These are phyloP conservation scores for Geranium incanum DNA, from an alignment of 441 rosid genomes.

Conservation along the genomic window DNA sequence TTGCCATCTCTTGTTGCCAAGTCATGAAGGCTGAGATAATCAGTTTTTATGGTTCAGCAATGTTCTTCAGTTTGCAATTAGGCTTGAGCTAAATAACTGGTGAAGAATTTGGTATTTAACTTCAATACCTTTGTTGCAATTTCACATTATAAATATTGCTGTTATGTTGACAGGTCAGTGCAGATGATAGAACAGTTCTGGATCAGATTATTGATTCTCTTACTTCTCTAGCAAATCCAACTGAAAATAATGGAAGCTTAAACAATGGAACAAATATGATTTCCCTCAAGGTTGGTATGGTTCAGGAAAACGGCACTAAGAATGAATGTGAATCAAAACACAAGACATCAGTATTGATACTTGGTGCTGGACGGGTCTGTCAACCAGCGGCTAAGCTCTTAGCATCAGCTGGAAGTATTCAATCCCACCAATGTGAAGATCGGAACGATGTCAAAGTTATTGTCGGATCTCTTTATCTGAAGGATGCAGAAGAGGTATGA, in stretches of 20 bases:
- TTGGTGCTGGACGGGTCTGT: slow-evolving; percentile 95
- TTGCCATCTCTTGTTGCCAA: neutral
- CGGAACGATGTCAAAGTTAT: slow-evolving; percentile 50
- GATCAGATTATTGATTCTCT: slow-evolving; percentile 84
- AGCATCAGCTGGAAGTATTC: slow-evolving; percentile 46
- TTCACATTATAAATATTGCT: slow-evolving; percentile 14
- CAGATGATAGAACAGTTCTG: slow-evolving; percentile 62
- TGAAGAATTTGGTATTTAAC: neutral
- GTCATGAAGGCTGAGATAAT: neutral
- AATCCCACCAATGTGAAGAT: slow-evolving; percentile 42
- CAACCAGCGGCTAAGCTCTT: slow-evolving; percentile 77
- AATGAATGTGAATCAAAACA: slow-evolving; percentile 28
- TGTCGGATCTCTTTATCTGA: slow-evolving; percentile 78
- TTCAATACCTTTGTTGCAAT: slow-evolving; percentile 9
- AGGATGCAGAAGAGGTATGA: slow-evolving; percentile 90
- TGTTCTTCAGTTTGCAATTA: neutral
- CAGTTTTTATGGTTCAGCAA: neutral
- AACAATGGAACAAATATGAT: slow-evolving; percentile 36
- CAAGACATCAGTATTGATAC: slow-evolving; percentile 52
- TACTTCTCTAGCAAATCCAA: slow-evolving; percentile 61
- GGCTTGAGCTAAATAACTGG: slow-evolving; percentile 1
- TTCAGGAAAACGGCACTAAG: slow-evolving; percentile 38
- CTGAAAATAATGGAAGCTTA: slow-evolving; percentile 30
- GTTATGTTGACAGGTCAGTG: slow-evolving; percentile 64
- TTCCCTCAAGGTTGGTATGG: slow-evolving; percentile 45